Evolutionary conservation across 306 rosid genomes (phyloP).

Genomic region (Dryas octopetala): DNA sequence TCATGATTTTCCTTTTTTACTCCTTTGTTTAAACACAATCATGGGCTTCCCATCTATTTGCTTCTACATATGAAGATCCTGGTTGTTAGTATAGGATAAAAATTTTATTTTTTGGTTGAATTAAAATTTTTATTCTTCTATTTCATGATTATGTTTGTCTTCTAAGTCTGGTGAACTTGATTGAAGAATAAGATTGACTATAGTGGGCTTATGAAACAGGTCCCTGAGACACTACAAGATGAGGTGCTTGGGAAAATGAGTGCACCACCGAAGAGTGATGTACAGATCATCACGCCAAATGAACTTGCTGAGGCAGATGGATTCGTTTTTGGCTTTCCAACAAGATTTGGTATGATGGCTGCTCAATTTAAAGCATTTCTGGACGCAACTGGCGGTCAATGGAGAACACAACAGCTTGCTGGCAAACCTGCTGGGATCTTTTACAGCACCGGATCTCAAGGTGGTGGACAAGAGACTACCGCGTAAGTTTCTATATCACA

Average conservation of each 20-base stretch:
- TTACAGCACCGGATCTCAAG: constrained; percentile 95
- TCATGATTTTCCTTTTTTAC: background rate
- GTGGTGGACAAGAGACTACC: constrained; percentile 98
- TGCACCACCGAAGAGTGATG: constrained; percentile 94
- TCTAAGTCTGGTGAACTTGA: background rate
- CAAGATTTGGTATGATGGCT: constrained; percentile 98
- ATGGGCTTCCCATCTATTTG: background rate
- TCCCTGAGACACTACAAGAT: constrained; percentile 72
- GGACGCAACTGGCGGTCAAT: constrained; percentile 85
- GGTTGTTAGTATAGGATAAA: background rate
- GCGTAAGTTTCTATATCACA: constrained; percentile 58
- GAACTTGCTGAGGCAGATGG: constrained; percentile 92
- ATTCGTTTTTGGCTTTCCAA: constrained; percentile 84
- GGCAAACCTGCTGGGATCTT: constrained; percentile 96
- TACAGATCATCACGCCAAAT: constrained; percentile 58
- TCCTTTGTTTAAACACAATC: background rate
- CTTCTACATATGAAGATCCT: background rate
- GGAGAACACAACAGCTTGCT: constrained; percentile 89
- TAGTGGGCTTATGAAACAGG: constrained; percentile 47
- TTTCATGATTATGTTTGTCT: background rate
- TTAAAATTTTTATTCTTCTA: background rate
- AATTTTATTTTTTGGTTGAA: background rate
- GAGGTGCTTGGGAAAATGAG: constrained; percentile 90
- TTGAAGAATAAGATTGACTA: constrained; percentile 15
- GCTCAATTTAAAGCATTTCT: constrained; percentile 93